These are phyloP conservation scores for Monosporascus sp. DNA, from an alignment of 2,329 filamentous ascomycete species.

Conservation along the genomic window DNA sequence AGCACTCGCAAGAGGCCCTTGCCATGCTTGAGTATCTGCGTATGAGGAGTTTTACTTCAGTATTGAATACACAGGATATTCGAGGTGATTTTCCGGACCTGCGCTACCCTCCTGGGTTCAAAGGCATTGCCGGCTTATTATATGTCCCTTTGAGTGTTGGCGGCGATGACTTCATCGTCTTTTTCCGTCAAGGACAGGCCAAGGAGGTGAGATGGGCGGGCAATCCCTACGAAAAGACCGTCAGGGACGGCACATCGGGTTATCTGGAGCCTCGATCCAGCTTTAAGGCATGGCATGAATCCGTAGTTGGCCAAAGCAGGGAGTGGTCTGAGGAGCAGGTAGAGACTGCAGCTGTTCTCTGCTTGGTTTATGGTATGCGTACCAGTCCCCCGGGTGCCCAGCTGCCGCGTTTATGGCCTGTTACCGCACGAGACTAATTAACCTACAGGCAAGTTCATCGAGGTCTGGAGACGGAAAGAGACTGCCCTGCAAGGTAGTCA, in stretches of 20 bases:
- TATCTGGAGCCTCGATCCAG: conserved; percentile 75
- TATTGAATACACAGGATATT: conserved; percentile 74
- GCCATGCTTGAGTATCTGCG: conserved; percentile 81
- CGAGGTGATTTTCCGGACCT: conserved; percentile 74
- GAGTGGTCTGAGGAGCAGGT: conserved; percentile 89
- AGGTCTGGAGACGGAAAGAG: conserved; percentile 90
- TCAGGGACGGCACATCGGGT: conserved; percentile 65
- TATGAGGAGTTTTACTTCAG: conserved; percentile 67
- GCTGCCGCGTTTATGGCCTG: not conserved
- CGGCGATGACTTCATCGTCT: conserved; percentile 82
- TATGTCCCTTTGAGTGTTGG: conserved; percentile 74
- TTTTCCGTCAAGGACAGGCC: conserved; percentile 74
- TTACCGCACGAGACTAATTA: not conserved
- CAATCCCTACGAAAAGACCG: conserved; percentile 76
- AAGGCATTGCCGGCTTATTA: conserved; percentile 69
- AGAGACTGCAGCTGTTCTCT: conserved; percentile 82
- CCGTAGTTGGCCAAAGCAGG: conserved; percentile 71
- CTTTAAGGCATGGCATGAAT: conserved; percentile 79
- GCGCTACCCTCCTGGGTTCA: conserved; percentile 72
- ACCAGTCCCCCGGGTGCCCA: not conserved
- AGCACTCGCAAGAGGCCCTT: conserved; percentile 75
- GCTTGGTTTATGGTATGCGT: conserved; percentile 72
- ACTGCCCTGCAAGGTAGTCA: conserved; percentile 76
- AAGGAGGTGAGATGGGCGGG: conserved; percentile 81
- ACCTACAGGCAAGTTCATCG: conserved; percentile 64